Evolutionary conservation across 78 protist species (phyloP).

Genomic region (Protostelium mycophagum): DNA sequence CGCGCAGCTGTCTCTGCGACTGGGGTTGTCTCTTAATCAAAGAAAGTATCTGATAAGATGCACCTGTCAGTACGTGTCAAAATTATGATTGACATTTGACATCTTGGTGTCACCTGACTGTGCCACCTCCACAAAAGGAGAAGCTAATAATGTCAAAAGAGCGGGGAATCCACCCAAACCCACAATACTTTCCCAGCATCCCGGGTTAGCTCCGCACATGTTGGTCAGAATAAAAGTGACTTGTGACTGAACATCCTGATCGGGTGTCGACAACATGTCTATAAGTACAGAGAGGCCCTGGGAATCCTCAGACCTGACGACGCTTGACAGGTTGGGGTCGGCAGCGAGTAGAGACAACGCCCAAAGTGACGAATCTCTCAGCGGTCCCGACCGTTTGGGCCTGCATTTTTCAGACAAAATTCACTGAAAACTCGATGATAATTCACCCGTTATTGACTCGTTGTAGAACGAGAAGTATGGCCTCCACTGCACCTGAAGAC

Average conservation of each 20-base stretch:
- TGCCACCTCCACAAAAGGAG: background rate
- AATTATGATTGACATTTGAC: no score
- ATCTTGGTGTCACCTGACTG: background rate
- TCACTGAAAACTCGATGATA: no score
- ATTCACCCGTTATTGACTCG: no score
- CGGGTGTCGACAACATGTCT: background rate
- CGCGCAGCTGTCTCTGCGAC: background rate
- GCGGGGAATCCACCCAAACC: background rate
- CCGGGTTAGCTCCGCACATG: background rate
- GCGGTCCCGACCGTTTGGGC: no score
- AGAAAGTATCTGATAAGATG: background rate
- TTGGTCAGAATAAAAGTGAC: background rate
- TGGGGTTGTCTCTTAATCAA: background rate
- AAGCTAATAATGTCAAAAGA: background rate
- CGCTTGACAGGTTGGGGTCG: background rate
- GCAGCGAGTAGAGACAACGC: background rate
- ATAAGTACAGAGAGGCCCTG: background rate
- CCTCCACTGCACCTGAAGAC: background rate
- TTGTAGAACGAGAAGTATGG: background rate
- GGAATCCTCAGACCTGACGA: background rate
- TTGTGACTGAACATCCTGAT: background rate
- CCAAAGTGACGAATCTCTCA: background rate
- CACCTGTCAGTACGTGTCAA: no score
- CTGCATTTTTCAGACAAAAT: no score
- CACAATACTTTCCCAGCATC: background rate